These are phyloP conservation scores for Ambrosiella cleistominuta DNA, from an alignment of 2,329 filamentous ascomycete genomes.

Conservation along the genomic window DNA sequence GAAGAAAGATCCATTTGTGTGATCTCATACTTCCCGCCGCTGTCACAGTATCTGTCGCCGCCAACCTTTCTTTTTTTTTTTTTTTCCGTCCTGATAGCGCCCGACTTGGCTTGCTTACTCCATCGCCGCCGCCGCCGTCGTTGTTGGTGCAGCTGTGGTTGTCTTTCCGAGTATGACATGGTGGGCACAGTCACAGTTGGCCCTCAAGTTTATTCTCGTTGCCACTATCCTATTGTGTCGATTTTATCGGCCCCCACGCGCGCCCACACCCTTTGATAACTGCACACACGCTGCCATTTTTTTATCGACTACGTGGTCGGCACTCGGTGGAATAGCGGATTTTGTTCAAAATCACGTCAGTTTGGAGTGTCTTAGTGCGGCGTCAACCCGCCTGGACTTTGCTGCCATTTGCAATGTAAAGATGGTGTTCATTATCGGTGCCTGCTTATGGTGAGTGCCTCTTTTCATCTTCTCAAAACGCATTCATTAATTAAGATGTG, in stretches of 20 bases:
- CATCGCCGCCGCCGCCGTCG: background rate
- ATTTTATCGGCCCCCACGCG: slow-evolving; percentile 14
- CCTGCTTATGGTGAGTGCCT: slow-evolving; percentile 13
- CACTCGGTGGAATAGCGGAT: slow-evolving; percentile 12
- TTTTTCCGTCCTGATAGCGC: background rate
- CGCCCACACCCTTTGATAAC: slow-evolving; percentile 14
- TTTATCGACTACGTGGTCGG: slow-evolving; percentile 13
- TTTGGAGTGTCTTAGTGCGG: slow-evolving; percentile 1
- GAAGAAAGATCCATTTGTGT: background rate
- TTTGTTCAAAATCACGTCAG: slow-evolving; percentile 9
- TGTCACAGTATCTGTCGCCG: background rate
- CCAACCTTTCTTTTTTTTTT: background rate
- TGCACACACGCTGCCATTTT: slow-evolving; percentile 13
- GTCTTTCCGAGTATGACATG: slow-evolving; percentile 9
- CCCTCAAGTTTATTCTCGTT: slow-evolving; percentile 14
- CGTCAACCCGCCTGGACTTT: slow-evolving; percentile 9
- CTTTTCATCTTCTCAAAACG: background rate
- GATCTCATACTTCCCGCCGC: background rate
- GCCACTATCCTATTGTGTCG: slow-evolving; percentile 14
- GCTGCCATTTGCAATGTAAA: slow-evolving; percentile 13
- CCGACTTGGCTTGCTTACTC: background rate
- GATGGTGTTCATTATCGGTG: slow-evolving; percentile 12
- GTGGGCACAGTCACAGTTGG: slow-evolving; percentile 12
- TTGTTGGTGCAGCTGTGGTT: background rate
- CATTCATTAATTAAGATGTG: background rate